A percentile compares a stretch with the other conserved stretches of the same genome.
These are phyloP conservation scores for Neurospora tetrasperma DNA, from an alignment of 495 filamentous ascomycete species.

Conservation along the genomic window DNA sequence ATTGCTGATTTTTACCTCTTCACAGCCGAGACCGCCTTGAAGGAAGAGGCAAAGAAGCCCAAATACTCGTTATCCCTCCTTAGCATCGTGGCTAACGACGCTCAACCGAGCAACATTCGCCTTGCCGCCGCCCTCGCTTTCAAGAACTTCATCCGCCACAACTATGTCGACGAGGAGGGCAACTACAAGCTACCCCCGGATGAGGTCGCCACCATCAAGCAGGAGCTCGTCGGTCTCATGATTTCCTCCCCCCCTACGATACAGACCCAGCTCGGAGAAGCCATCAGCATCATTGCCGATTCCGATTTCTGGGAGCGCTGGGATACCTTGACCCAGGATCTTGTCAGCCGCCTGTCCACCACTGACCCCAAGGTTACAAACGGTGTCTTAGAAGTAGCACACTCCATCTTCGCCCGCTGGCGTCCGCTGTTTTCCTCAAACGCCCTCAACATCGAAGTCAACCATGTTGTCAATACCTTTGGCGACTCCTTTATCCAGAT, in stretches of 20 bases:
- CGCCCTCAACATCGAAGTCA: constrained; percentile 82
- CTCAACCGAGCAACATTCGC: constrained; percentile 60
- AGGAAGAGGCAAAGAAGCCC: constrained; percentile 63
- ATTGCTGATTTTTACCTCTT: constrained; percentile 1
- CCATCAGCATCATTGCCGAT: constrained; percentile 92
- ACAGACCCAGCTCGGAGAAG: constrained; percentile 89
- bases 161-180: constrained; percentile 90
- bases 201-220: constrained; percentile 84
- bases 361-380: constrained; percentile 73
- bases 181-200: constrained; percentile 70
- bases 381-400: constrained; percentile 91
- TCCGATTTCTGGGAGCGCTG: constrained; percentile 95
- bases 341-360: constrained; percentile 74
- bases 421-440: constrained; percentile 85
- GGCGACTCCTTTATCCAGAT: constrained; percentile 69
- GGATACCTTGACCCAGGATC: constrained; percentile 81
- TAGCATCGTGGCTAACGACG: constrained; percentile 68
- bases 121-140: constrained; percentile 91
- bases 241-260: constrained; percentile 77
- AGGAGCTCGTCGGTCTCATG: constrained; percentile 92
- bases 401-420: constrained; percentile 97
- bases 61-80: constrained; percentile 82
- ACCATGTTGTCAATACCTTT: constrained; percentile 82
- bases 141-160: constrained; percentile 93
- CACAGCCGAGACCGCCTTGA: constrained; percentile 70